Percentiles rank a stretch among this genome's conserved stretches.
These are phyloP conservation scores for Ormosia semicastrata DNA, from an alignment of 306 rosid species.

Conservation along the genomic window DNA sequence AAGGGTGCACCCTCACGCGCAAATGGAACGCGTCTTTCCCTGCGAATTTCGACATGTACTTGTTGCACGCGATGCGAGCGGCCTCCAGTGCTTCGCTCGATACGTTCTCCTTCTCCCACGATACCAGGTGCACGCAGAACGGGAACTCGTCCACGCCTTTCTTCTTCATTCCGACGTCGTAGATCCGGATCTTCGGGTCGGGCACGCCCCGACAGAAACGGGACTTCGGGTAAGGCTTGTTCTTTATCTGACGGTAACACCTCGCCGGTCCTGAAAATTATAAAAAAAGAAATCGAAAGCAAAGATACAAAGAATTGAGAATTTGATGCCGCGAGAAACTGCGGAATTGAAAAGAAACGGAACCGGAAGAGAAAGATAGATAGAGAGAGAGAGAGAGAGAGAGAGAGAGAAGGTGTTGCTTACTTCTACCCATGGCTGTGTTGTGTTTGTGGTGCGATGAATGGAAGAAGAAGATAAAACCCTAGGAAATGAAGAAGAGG, in stretches of 20 bases:
- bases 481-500: background rate
- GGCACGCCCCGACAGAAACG: conserved; percentile 74
- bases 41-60: conserved; percentile 74
- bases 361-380: no score
- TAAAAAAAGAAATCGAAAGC: background rate
- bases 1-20: conserved; percentile 81
- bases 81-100: conserved; percentile 73
- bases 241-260: conserved; percentile 75
- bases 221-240: conserved; percentile 70
- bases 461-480: background rate
- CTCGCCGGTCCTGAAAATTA: conserved; percentile 59
- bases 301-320: background rate
- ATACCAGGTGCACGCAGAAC: conserved; percentile 35
- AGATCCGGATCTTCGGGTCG: conserved; percentile 70
- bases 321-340: no score
- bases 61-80: conserved; percentile 77
- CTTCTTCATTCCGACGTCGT: conserved; percentile 72
- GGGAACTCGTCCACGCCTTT: conserved; percentile 62
- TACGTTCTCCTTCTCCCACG: conserved; percentile 41
- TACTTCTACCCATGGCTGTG: conserved; percentile 24
- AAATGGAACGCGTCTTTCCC: conserved; percentile 82
- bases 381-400: background rate
- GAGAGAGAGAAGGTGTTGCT: background rate
- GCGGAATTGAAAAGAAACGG: no score
- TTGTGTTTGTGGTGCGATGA: background rate